Conservation (phyloP, 2,329 filamentous ascomycete species). For the Hymenotorrendiella dingleyae region DNA sequence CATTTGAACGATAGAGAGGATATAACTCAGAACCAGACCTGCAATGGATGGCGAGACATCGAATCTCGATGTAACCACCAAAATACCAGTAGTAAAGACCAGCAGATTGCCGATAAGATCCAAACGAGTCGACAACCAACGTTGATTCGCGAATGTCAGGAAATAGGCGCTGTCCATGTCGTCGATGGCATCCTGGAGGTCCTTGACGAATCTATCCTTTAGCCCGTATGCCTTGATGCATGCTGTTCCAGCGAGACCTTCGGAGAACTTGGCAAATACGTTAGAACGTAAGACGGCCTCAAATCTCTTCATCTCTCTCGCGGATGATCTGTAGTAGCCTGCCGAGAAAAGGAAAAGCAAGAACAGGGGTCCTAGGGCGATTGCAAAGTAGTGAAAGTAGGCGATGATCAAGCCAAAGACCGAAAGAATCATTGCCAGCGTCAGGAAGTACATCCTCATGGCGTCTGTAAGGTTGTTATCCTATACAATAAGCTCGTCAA, state of each 20-base stretch:
- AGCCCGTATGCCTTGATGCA: constrained; percentile 88
- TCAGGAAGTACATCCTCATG: constrained; percentile 89
- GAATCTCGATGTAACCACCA: constrained; percentile 89
- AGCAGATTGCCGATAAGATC: constrained; percentile 79
- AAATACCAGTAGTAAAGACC: constrained; percentile 80
- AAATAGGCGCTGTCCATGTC: constrained; percentile 94
- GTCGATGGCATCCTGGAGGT: constrained; percentile 70
- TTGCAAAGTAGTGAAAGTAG: constrained; percentile 78
- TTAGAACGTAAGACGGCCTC: constrained; percentile 81
- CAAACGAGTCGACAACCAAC: constrained; percentile 82
- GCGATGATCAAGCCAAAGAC: constrained; percentile 88
- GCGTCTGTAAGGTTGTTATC: constrained; percentile 84
- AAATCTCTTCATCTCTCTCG: constrained; percentile 89
- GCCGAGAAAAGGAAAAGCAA: constrained; percentile 76
- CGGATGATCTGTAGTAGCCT: constrained; percentile 83
- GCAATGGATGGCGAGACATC: constrained; percentile 76
- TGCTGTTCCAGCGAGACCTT: constrained; percentile 77
- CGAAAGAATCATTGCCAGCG: constrained; percentile 71
- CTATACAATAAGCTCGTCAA: too few species aligned
- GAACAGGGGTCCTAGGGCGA: constrained; percentile 63
- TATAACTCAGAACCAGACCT: constrained; percentile 87
- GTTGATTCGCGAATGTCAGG: constrained; percentile 89
- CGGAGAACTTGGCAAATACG: constrained; percentile 87
- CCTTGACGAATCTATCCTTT: constrained; percentile 64
- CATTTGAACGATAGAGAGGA: constrained; percentile 89